Conservation (phyloP, 805 yeast species). For the Spathaspora passalidarum region DNA sequence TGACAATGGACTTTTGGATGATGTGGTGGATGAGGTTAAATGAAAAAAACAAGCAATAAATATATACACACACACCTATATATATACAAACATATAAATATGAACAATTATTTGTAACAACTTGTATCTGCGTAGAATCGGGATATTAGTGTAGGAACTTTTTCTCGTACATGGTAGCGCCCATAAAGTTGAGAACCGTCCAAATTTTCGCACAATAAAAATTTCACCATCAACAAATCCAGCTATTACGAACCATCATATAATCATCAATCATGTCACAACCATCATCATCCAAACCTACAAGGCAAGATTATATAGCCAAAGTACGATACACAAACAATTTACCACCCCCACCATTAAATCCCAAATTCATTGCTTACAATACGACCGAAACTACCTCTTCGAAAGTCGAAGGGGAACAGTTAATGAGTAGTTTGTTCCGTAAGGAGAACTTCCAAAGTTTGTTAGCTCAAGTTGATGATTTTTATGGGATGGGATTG, state of each 20-base stretch:
- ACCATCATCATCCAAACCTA: constrained; percentile 25
- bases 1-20: constrained; percentile 48
- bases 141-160: too few species aligned
- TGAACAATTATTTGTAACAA: too few species aligned
- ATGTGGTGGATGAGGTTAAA: too few species aligned
- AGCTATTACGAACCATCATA: too few species aligned
- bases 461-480: constrained; percentile 53
- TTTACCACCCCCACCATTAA: constrained; percentile 89
- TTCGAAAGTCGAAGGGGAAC: constrained; percentile 39
- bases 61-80: too few species aligned
- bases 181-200: too few species aligned
- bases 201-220: too few species aligned
- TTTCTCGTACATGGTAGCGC: too few species aligned
- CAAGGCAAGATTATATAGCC: constrained; percentile 76
- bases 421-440: constrained; percentile 66
- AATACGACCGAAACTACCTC: constrained; percentile 32
- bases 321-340: constrained; percentile 80
- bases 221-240: too few species aligned
- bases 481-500: constrained; percentile 71
- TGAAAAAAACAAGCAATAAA: too few species aligned
- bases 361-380: constrained; percentile 77
- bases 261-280: constrained; percentile 26
- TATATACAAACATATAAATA: too few species aligned
- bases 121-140: too few species aligned
- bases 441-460: constrained; percentile 70